Conservation (phyloP, 768 basidiomycete species). For the Auricularia heimuer region DNA sequence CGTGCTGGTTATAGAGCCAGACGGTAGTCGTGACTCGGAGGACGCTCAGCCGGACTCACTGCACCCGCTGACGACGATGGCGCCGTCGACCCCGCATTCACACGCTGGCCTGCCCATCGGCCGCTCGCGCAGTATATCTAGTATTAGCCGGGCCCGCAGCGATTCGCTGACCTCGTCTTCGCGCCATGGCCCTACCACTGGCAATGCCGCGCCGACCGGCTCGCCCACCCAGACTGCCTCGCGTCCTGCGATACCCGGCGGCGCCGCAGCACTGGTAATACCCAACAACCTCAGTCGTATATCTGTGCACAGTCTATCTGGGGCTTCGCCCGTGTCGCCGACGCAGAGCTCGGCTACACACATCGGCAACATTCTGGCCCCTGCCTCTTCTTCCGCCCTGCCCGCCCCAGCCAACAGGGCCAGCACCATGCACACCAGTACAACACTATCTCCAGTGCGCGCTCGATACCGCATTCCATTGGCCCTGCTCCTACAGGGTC, state of each 20-base stretch:
- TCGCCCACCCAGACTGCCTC: not conserved
- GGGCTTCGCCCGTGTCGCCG: not conserved
- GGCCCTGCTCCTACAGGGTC: slow-evolving; percentile 4
- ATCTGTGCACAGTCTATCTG: not conserved
- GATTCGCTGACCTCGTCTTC: not conserved
- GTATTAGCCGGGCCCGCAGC: not conserved
- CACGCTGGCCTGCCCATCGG: not conserved
- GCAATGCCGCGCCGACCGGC: not conserved
- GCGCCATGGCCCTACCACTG: not conserved
- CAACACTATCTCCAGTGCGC: slow-evolving; percentile 1
- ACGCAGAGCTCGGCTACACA: slow-evolving; percentile 5
- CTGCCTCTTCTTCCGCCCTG: slow-evolving; percentile 72
- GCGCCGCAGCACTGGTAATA: not conserved
- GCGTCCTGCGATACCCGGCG: not conserved
- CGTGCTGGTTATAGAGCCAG: not conserved
- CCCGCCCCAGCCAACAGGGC: slow-evolving; percentile 42
- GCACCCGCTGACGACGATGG: not conserved
- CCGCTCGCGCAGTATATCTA: not conserved
- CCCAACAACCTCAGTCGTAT: not conserved
- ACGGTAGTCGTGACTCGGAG: not conserved
- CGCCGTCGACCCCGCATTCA: not conserved
- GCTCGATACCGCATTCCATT: slow-evolving; percentile 1
- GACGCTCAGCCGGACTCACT: not conserved
- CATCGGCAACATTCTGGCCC: slow-evolving; percentile 27
- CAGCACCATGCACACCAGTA: slow-evolving; percentile 29